Evolutionary conservation across 257 asterid genomes (phyloP), one percentile per base, ranked within the genome.

Genomic region (Mentha longifolia): DNA sequence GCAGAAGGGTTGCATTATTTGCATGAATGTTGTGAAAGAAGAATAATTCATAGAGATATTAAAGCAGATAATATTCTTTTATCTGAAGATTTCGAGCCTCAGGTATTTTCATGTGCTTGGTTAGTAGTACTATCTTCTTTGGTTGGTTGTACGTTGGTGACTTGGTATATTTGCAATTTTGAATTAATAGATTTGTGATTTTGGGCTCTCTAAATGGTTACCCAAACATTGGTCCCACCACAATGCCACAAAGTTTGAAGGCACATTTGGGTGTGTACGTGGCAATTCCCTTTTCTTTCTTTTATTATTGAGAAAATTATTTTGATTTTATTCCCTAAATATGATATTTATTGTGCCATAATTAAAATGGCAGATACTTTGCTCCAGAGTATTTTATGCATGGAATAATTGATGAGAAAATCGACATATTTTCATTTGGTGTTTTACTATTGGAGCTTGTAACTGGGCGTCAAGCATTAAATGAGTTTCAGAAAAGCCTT

Each of bases 321-420:
- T 39, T 39, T 39, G 42, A 37, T 6, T 13, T 13, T 12, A 3
- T 14, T 17, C 6, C 22, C 17, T 31, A 56, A 13, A 13, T 56
- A 56, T 20, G 0, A 9, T 11, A 56, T 20, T 20, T 39, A 12
- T 65, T n/a, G n/a, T 65, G 7, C 19, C 42, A 28, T 64, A 33
- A 8, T 39, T 46, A 46, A 30, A 28, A 16, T 19, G 33, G 42
- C 56, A 89, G 96, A 74, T 89, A 89, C 71, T 85, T 89, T 66
- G 96, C 96, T 70, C 96, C 96, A 0, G 96, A 89, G 68, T 87
- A 89, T 78, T 89, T 87, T 73, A 85, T 87, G 93, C 80, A 87
- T 47, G 96, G 96, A 28, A 77, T 85, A 5, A 88, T 89, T 13
- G 91, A 89, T 70, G 96, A 89, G 84, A 89, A 85, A 78, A 89